Percentiles rank a stretch among this genome's conserved stretches.
Conservation (phyloP, 2,329 filamentous ascomycete species). For the Mollisiaceae sp. region DNA sequence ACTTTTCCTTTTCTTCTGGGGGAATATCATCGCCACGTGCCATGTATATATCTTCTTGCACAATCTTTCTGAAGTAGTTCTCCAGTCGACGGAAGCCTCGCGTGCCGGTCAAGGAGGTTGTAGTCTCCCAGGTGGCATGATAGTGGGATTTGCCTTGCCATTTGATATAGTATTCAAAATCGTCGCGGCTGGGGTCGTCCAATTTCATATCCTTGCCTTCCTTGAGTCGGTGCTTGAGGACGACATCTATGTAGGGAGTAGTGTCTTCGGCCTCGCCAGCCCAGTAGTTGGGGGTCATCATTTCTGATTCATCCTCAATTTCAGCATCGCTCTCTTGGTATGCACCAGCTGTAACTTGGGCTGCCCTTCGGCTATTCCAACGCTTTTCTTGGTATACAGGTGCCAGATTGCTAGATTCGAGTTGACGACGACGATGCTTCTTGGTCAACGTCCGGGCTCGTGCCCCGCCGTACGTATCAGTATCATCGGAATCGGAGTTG, state of each 20-base stretch:
- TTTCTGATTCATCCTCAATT: conserved; percentile 67
- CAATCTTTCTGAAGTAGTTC: conserved; percentile 88
- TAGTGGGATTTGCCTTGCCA: conserved; percentile 96
- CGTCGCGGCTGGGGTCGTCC: conserved; percentile 64
- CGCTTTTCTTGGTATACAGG: conserved; percentile 79
- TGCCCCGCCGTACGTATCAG: conserved; percentile 77
- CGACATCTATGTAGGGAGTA: conserved; percentile 85
- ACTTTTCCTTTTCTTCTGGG: conserved; percentile 89
- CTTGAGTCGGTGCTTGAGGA: conserved; percentile 83
- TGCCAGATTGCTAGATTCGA: conserved; percentile 68
- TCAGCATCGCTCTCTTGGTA: conserved; percentile 73
- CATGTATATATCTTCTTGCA: conserved; percentile 80
- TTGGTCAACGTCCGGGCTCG: conserved; percentile 72
- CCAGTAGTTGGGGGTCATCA: conserved; percentile 73
- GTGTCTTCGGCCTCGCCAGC: conserved; percentile 73
- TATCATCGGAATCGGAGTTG: conserved; percentile 72
- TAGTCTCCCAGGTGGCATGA: conserved; percentile 93
- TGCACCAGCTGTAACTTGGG: conserved; percentile 67
- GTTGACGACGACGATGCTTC: conserved; percentile 77
- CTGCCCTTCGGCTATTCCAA: conserved; percentile 87
- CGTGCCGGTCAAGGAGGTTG: conserved; percentile 73
- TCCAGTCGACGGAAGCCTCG: conserved; percentile 89
- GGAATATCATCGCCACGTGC: conserved; percentile 75
- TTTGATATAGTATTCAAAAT: conserved; percentile 93
- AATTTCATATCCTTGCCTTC: conserved; percentile 65